These are phyloP conservation scores for Aegilops tauschii DNA, from an alignment of 176 grass and related monocot species.

Conservation along the genomic window DNA sequence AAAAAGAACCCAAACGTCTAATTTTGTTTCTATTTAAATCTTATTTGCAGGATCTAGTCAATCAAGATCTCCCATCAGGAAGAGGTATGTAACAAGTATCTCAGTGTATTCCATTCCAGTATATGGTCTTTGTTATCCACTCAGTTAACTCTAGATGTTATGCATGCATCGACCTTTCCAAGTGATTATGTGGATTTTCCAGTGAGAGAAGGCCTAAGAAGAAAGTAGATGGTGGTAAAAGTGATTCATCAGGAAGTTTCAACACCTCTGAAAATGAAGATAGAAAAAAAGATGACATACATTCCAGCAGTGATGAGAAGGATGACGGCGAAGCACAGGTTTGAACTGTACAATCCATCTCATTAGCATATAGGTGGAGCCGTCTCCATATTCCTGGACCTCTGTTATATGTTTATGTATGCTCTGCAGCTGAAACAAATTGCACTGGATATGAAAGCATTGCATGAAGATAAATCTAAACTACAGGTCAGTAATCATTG, in stretches of 20 bases:
- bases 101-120: conserved; percentile 4
- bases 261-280: conserved; percentile 54
- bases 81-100: conserved; percentile 33
- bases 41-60: conserved; percentile 56
- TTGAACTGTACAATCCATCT: conserved; percentile 19
- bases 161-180: not conserved
- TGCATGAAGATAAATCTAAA: conserved; percentile 69
- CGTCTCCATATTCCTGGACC: not conserved
- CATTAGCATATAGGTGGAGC: not conserved
- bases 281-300: conserved; percentile 42
- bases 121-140: not conserved
- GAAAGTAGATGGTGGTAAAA: conserved; percentile 53
- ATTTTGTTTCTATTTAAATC: not conserved
- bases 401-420: conserved; percentile 24
- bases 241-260: conserved; percentile 56
- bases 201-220: conserved; percentile 62
- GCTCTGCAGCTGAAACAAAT: conserved; percentile 60
- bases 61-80: conserved; percentile 71
- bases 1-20: not conserved
- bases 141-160: not conserved
- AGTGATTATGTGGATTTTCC: conserved; percentile 21
- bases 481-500: conserved; percentile 51
- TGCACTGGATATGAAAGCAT: conserved; percentile 56
- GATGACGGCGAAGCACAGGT: conserved; percentile 56
- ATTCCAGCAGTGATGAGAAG: conserved; percentile 54